A percentile compares a stretch with the other conserved stretches of the same genome.
Evolutionary conservation across 768 basidiomycete species (phyloP).

Genomic region (Tricholoma terreum): DNA sequence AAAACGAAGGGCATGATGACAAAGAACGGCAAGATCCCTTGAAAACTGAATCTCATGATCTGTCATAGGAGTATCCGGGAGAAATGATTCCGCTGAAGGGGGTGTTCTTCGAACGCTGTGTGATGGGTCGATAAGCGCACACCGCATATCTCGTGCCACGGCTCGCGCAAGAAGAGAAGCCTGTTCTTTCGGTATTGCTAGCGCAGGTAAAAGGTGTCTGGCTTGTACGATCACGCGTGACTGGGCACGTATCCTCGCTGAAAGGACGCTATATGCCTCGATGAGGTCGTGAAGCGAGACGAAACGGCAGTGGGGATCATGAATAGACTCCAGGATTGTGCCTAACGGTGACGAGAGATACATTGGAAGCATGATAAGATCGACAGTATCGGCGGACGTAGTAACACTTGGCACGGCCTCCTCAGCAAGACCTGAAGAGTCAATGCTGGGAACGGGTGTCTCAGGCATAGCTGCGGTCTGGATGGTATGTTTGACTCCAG

Average conservation of each 20-base stretch:
- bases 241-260: conserved; percentile 38
- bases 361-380: conserved; percentile 13
- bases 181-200: conserved; percentile 30
- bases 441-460: not conserved
- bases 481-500: not conserved
- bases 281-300: conserved; percentile 53
- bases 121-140: conserved; percentile 36
- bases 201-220: conserved; percentile 17
- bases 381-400: not conserved
- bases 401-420: not conserved
- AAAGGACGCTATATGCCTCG: conserved; percentile 59
- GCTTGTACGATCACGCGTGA: conserved; percentile 15
- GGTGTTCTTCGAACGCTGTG: conserved; percentile 11
- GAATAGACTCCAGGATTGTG: conserved; percentile 45
- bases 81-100: conserved; percentile 16
- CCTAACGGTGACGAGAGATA: conserved; percentile 43
- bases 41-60: conserved; percentile 39
- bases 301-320: conserved; percentile 29
- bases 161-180: conserved; percentile 36
- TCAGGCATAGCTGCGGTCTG: not conserved
- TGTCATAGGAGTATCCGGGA: conserved; percentile 14
- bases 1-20: conserved; percentile 50
- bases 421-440: no score
- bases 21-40: conserved; percentile 43
- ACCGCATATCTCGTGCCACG: conserved; percentile 51